These are phyloP conservation scores for Cyathus striatus DNA, from an alignment of 768 basidiomycete species.

Conservation along the genomic window DNA sequence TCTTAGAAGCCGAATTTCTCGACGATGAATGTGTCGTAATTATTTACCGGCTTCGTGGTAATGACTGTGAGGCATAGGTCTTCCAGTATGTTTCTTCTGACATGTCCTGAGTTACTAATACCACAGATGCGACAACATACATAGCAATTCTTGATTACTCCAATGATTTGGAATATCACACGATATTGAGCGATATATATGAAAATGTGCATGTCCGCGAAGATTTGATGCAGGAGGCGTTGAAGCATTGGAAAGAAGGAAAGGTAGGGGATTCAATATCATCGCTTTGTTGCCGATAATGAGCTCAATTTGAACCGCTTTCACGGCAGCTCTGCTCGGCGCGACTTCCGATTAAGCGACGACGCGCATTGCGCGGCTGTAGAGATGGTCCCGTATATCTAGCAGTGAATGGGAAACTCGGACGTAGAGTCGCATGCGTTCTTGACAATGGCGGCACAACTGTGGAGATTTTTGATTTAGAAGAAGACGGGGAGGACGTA, in stretches of 20 bases:
- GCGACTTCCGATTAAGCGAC: conserved; percentile 49
- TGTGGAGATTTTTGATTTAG: conserved; percentile 76
- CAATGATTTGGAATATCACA: conserved; percentile 54
- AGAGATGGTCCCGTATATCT: conserved; percentile 48
- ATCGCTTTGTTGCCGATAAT: conserved; percentile 15
- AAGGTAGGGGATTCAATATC: conserved; percentile 45
- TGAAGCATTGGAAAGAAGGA: conserved; percentile 54
- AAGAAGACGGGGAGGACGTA: conserved; percentile 56
- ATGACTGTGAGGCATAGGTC: conserved; percentile 39
- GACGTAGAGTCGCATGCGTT: conserved; percentile 73
- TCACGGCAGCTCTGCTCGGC: conserved; percentile 43
- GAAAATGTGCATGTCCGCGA: conserved; percentile 54
- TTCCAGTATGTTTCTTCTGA: conserved; percentile 14
- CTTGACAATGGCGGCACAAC: conserved; percentile 57
- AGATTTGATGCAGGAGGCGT: conserved; percentile 57
- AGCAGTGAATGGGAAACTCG: conserved; percentile 70
- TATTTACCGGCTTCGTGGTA: conserved; percentile 48
- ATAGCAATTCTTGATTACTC: conserved; percentile 66
- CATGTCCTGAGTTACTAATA: conserved; percentile 27
- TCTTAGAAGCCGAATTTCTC: conserved; percentile 73
- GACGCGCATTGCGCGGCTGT: conserved; percentile 50
- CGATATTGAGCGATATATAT: conserved; percentile 40
- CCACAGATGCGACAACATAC: conserved; percentile 44
- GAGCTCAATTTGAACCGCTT: conserved; percentile 25
- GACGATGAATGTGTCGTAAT: conserved; percentile 68